phyloP scores from a whole-genome alignment of 371 early-diverging fungal species.

The Apophysomyces ossiformis region DNA sequence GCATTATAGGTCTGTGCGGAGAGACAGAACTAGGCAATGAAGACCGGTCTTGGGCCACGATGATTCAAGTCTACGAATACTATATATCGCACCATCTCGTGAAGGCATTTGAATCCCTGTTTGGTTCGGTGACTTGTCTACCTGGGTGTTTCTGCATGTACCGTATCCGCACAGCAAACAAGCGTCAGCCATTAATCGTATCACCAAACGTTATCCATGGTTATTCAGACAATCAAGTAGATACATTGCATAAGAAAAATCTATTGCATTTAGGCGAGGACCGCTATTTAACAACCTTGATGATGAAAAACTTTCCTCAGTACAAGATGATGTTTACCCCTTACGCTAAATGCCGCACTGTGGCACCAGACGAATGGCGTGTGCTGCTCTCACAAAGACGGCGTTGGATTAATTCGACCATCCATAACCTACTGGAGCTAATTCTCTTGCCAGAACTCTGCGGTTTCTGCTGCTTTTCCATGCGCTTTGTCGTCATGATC shows the following conservation, averaged over 20 bases:
- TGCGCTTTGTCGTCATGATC: slow-evolving; percentile 97
- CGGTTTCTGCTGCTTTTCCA: slow-evolving; percentile 96
- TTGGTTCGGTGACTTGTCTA: slow-evolving; percentile 95
- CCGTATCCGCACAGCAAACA: slow-evolving; percentile 81
- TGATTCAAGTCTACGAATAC: slow-evolving; percentile 96
- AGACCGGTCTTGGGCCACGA: slow-evolving; percentile 80
- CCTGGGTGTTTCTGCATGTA: slow-evolving; percentile 98
- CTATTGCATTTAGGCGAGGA: slow-evolving; percentile 97
- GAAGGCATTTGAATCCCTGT: slow-evolving; percentile 93
- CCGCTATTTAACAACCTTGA: slow-evolving; percentile 96
- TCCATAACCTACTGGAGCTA: slow-evolving; percentile 95
- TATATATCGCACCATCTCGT: slow-evolving; percentile 93
- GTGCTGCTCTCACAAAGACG: slow-evolving; percentile 95
- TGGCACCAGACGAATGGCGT: slow-evolving; percentile 89
- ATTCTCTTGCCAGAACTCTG: slow-evolving; percentile 92
- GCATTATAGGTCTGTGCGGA: slow-evolving; percentile 84
- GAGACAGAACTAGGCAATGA: slow-evolving; percentile 87
- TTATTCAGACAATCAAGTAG: slow-evolving; percentile 93
- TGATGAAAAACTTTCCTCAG: slow-evolving; percentile 94
- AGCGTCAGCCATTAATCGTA: slow-evolving; percentile 68
- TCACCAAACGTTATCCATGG: slow-evolving; percentile 79
- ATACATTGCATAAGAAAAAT: slow-evolving; percentile 98
- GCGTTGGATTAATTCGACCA: slow-evolving; percentile 99
- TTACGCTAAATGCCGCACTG: slow-evolving; percentile 91
- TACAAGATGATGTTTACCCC: slow-evolving; percentile 96